Evolutionary conservation across 129 eudicot species (phyloP), one percentile per base, ranked within the genome.

Genomic region (Pittosporum tobira): DNA sequence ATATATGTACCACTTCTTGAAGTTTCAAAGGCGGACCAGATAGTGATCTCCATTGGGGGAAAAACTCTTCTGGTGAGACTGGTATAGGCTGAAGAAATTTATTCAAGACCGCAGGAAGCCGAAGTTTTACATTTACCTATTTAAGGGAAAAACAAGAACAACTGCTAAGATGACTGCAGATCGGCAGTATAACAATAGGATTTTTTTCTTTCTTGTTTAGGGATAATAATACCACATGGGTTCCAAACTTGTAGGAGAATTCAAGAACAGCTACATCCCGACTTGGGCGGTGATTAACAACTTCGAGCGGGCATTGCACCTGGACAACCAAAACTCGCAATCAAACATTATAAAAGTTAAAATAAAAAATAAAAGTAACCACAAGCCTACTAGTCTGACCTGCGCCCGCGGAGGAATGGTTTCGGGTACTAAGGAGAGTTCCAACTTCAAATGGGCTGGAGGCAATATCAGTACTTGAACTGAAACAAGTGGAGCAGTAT

Each of bases 291-390:
- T 83, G 77, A 75, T 91, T 91, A 59, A 81, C 77, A 46, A 87
- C 81, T 76, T 91, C 96, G 43, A 91, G 82, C 4, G 96, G 99
- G 64, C 90, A 86, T 86, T 91, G 99, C 68, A 91, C 96, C 99
- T 90, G 52, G 38, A 57, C 2, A 66, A 68, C 19, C 38, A 73
- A 55, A 10, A 40, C 18, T 40, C 14, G n/a, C 46, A 30, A 19
- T 21, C 24, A 29, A 21, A 14, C 24, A 51, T 47, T 29, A 44
- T 7, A 25, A 60, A n/a, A 28, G 11, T 56, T 30, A 3, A 13
- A 56, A 31, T n/a, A 15, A 19, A 31, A 31, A 2, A 30, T 18
- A 62, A 22, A 31, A 27, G 5, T 29, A 62, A 48, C 28, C 21
- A 27, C 46, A 45, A 1, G 16, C 25, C 2, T 23, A 36, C 2